Evolutionary conservation across 352 stramenopile genomes (phyloP).

Genomic region (Achlya hypogyna): DNA sequence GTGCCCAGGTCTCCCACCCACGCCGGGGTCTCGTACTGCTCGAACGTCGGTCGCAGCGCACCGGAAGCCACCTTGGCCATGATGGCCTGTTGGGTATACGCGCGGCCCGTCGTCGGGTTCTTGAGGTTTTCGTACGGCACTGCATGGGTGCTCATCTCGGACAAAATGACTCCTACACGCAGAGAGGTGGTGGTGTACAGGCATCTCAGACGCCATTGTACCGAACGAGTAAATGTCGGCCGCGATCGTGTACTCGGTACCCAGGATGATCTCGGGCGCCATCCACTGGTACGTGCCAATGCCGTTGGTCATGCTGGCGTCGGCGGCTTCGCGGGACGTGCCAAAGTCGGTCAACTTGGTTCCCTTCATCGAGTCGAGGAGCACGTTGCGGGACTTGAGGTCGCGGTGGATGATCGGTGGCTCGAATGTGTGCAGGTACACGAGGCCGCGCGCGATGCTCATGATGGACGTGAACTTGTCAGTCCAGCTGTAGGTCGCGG

Average conservation of each 20-base stretch:
- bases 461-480: background rate
- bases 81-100: constrained; percentile 9
- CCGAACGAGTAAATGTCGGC: constrained; percentile 19
- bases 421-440: constrained; percentile 30
- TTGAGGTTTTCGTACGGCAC: constrained; percentile 77
- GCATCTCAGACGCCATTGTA: background rate
- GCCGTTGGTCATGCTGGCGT: constrained; percentile 25
- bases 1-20: constrained; percentile 33
- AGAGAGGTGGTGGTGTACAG: background rate
- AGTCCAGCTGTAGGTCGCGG: background rate
- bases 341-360: constrained; percentile 37
- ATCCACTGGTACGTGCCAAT: constrained; percentile 33
- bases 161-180: constrained; percentile 22
- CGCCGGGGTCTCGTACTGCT: background rate
- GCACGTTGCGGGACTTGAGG: constrained; percentile 43
- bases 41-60: constrained; percentile 7
- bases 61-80: constrained; percentile 8
- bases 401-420: constrained; percentile 31
- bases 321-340: constrained; percentile 21
- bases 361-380: constrained; percentile 25
- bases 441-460: constrained; percentile 28
- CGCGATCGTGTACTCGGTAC: constrained; percentile 27
- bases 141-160: constrained; percentile 55
- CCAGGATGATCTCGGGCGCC: constrained; percentile 30
- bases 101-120: background rate